phyloP scores from a whole-genome alignment of 345 rosid genomes.

The Lenwebbia sp. region DNA sequence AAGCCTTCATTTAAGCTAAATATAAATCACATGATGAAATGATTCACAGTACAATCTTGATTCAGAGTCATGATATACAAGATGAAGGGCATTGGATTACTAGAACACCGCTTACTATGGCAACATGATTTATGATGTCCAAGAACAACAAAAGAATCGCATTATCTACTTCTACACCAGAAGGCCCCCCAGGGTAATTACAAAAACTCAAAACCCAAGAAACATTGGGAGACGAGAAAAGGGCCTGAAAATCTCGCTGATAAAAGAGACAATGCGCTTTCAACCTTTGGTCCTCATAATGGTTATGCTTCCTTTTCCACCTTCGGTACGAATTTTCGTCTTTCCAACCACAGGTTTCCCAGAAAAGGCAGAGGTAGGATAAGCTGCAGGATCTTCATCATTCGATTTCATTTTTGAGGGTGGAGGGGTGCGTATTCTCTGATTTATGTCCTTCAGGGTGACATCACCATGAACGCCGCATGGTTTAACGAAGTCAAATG shows the following conservation, averaged over 20 bases:
- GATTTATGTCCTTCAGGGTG: conserved; percentile 95
- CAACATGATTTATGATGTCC: neutral
- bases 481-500: conserved; percentile 92
- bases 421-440: conserved; percentile 63
- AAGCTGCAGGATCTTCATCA: conserved; percentile 40
- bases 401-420: conserved; percentile 38
- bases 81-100: neutral
- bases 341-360: conserved; percentile 98
- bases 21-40: neutral
- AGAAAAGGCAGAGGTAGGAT: conserved; percentile 91
- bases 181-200: neutral
- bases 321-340: conserved; percentile 94
- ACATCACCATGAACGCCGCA: conserved; percentile 82
- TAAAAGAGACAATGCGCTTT: conserved; percentile 6
- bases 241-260: conserved; percentile 6
- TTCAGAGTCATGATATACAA: neutral
- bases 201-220: neutral
- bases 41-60: neutral
- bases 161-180: neutral
- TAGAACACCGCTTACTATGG: neutral
- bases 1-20: neutral
- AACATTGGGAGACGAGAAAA: conserved; percentile 7
- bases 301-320: conserved; percentile 98
- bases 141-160: conserved; percentile 1
- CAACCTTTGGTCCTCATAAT: conserved; percentile 93